Evolutionary conservation across 1,284 basidiomycete species (phyloP).

Genomic region (Cutaneotrichosporon sp.): DNA sequence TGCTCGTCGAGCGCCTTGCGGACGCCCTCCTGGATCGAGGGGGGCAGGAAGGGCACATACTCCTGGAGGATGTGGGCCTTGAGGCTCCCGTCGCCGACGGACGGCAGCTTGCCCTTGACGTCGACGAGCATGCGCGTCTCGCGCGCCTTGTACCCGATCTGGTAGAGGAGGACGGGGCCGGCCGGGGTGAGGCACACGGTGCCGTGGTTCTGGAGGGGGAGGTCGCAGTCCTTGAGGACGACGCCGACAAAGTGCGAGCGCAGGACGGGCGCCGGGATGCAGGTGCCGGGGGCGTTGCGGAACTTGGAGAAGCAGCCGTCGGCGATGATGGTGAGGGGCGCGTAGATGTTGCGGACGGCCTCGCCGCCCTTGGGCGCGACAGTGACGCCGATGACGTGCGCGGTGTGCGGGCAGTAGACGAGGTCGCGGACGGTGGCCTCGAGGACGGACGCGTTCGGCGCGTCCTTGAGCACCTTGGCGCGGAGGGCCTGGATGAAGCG

Average conservation of each 20-base stretch:
- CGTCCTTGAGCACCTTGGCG: slow-evolving; percentile 60
- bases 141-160: slow-evolving; percentile 65
- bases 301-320: slow-evolving; percentile 96
- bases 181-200: slow-evolving; percentile 74
- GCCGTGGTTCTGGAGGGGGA: slow-evolving; percentile 82
- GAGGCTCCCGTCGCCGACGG: slow-evolving; percentile 61
- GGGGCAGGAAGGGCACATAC: slow-evolving; percentile 77
- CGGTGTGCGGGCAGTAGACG: slow-evolving; percentile 62
- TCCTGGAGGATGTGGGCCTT: slow-evolving; percentile 74
- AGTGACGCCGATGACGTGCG: slow-evolving; percentile 65
- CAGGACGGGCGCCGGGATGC: slow-evolving; percentile 58
- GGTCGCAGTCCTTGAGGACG: slow-evolving; percentile 69
- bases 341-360: slow-evolving; percentile 56
- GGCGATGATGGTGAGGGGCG: slow-evolving; percentile 81
- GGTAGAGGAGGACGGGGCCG: slow-evolving; percentile 86
- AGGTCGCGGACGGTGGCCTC: slow-evolving; percentile 81
- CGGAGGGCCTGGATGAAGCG: slow-evolving; percentile 81
- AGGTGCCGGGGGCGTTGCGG: slow-evolving; percentile 53
- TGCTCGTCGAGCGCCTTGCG: slow-evolving; percentile 66
- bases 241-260: slow-evolving; percentile 81
- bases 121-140: slow-evolving; percentile 93
- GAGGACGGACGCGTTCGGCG: slow-evolving; percentile 64
- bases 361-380: slow-evolving; percentile 56
- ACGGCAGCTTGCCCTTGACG: slow-evolving; percentile 80
- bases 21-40: slow-evolving; percentile 65